Conservation (phyloP, 257 asterid genomes). For the Ballota nigra region DNA sequence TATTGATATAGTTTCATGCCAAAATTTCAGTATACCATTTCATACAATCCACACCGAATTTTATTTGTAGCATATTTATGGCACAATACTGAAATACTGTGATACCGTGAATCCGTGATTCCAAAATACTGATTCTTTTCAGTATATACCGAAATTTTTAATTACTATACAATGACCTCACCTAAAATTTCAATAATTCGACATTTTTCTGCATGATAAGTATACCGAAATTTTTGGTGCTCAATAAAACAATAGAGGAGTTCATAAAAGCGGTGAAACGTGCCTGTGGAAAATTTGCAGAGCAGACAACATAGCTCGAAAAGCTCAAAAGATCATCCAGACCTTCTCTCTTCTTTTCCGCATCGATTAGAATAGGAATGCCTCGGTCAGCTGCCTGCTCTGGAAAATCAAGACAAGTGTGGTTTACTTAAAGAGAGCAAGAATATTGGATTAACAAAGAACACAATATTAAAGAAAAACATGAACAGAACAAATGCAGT, state of each 20-base stretch:
- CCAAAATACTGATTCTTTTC: not conserved
- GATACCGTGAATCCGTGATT: not conserved
- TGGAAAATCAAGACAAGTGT: constrained; percentile 52
- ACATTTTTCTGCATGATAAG: not conserved
- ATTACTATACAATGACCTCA: not conserved
- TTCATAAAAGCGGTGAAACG: constrained; percentile 20
- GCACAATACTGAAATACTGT: not conserved
- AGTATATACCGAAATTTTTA: no score
- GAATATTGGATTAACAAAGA: not conserved
- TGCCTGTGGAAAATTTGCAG: constrained; percentile 92
- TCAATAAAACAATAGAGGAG: constrained; percentile 15
- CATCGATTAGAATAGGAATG: constrained; percentile 84
- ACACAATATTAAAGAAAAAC: constrained; percentile 11
- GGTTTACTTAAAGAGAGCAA: constrained; percentile 31
- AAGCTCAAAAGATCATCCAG: constrained; percentile 74
- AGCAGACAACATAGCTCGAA: constrained; percentile 73
- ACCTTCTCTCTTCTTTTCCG: constrained; percentile 91
- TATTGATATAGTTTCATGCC: no score
- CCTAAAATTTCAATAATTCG: not conserved
- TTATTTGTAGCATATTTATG: not conserved
- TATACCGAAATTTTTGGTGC: not conserved
- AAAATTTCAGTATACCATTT: no score
- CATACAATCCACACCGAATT: no score
- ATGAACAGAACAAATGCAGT: constrained; percentile 23
- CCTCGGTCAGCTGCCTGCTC: constrained; percentile 93